Base-by-base conservation (phyloP, 177 flowering plant species). In the Vitis hybrid region DNA sequence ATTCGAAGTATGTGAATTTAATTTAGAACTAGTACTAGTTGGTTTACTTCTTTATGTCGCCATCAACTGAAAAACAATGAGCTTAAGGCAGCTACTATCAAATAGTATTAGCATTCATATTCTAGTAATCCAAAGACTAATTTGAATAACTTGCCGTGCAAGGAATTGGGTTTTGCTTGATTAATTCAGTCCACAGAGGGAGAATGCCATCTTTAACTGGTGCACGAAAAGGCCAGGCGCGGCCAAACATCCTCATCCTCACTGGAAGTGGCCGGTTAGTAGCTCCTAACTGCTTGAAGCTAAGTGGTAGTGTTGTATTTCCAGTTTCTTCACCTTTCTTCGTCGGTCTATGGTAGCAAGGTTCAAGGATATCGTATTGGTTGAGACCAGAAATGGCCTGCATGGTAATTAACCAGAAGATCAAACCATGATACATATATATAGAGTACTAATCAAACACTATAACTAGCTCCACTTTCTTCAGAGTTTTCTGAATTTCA, bases 191-290 rank as follows among this genome's bases (percentile, higher is more conserved):
- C 85, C 85, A 82, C 7, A 49, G 48, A 0, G 79, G 75, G 15
- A 82, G 73, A 55, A 45, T 48, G 26, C 83, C 83, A 7, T 55
- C 71, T 31, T 18, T 69, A 1, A 73, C 76, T 0, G 70, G 76
- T 4, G 74, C 66, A 33, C 77, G 14, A n/a, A 73, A 39, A 15
- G 84, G 84, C 84, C 81, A 81, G 5, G 84, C 81, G 8, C 84
- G 72, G 3, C 84, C 84, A 18, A 75, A 75, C 71, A 78, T 75
- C 70, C 81, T 73, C 57, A 68, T 78, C 14, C 84, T 68, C 33
- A 81, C 79, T 1, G 57, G 39, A 16, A 78, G 74, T 11, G 75
- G 69, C 78, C 60, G 74, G 19, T 72, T 70, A 6, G 77, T 80
- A 5, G 3, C 63, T 13, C 80, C 83, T 15, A 80, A 62, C 29